Base-by-base conservation (phyloP, 768 basidiomycete genomes). In the Mycena kentingensis region DNA sequence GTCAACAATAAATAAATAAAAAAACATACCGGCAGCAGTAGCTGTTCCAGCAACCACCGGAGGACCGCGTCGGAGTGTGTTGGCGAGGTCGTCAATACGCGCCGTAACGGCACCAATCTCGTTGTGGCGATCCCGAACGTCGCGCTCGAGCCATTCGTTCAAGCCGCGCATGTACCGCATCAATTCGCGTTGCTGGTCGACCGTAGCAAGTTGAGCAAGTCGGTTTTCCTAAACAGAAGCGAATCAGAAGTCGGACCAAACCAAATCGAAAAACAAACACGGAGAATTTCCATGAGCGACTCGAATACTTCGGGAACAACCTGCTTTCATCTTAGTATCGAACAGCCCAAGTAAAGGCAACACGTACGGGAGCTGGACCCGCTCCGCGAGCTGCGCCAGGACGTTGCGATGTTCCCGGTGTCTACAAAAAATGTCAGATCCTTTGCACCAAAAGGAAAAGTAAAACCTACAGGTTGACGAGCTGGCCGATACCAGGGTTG, bases 141-240 rank as follows among this genome's bases (percentile, higher is more conserved):
- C 91, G 28, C 84, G 79, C 50, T 78, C 84, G 15, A 93, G 71
- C 91, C 91, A 93, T 28, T 81, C 78, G 57, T 93, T 93, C 27
- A 93, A 71, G 2, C 76, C 80, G 42, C 79, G 64, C 81, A 93
- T 85, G 59, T 93, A 92, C 46, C 86, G 73, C 81, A 89, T 89
- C 45, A 90, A 71, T 64, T 88, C 88, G 32, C 88, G 78, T 58
- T 89, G 88, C 62, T 92, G 88, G 41, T 88, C 85, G 13, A 90
- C 79, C 24, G 87, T 86, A 0, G 87, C 88, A 18, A 82, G 67
- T 65, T 89, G 87, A 1, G 87, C 87, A 5, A 81, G 67, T 3
- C 85, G 85, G 66, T 88, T 90, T 72, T 90, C 87, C 90, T 92
- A 57, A 3, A 39, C 18, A 43, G 21, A 47, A 47, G 39, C 37